These are phyloP conservation scores for Apiotrichum laibachii DNA, from an alignment of 1,284 basidiomycete genomes.

Conservation along the genomic window DNA sequence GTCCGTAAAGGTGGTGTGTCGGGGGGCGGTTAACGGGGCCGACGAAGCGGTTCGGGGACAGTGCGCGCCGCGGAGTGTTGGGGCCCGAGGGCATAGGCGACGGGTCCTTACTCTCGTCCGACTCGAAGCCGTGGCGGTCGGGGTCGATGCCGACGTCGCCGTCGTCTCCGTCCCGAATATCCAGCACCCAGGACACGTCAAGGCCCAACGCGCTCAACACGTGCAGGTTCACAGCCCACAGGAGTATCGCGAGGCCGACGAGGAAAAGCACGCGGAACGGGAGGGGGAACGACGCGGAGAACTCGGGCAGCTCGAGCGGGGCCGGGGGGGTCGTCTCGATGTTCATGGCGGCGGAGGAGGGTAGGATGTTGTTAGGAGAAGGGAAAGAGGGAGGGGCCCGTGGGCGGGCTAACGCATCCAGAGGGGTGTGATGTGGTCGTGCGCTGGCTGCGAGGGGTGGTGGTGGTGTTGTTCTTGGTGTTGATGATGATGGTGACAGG, in stretches of 20 bases:
- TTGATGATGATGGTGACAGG: no score
- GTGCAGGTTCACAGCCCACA: constrained; percentile 85
- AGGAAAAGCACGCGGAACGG: constrained; percentile 77
- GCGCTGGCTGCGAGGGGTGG: no score
- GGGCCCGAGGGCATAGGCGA: no score
- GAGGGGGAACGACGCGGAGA: constrained; percentile 67
- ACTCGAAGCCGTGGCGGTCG: no score
- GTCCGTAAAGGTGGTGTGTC: constrained; percentile 54
- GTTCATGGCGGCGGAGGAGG: constrained; percentile 35
- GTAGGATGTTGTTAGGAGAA: not conserved
- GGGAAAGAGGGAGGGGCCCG: not conserved
- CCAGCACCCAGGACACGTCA: constrained; percentile 66
- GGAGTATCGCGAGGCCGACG: constrained; percentile 65
- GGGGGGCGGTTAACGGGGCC: not conserved
- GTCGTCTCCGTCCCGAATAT: constrained; percentile 36
- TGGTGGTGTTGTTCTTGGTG: no score
- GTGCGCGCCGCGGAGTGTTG: not conserved
- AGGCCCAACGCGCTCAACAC: constrained; percentile 70
- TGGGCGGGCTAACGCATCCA: no score
- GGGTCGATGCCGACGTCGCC: not conserved
- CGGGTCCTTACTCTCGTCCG: no score
- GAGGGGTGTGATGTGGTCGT: no score
- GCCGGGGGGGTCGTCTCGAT: constrained; percentile 31
- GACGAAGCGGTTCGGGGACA: not conserved
- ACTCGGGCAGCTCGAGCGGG: constrained; percentile 47